These are phyloP conservation scores for Cephaloascus fragrans DNA, from an alignment of 805 yeast species.

Conservation along the genomic window DNA sequence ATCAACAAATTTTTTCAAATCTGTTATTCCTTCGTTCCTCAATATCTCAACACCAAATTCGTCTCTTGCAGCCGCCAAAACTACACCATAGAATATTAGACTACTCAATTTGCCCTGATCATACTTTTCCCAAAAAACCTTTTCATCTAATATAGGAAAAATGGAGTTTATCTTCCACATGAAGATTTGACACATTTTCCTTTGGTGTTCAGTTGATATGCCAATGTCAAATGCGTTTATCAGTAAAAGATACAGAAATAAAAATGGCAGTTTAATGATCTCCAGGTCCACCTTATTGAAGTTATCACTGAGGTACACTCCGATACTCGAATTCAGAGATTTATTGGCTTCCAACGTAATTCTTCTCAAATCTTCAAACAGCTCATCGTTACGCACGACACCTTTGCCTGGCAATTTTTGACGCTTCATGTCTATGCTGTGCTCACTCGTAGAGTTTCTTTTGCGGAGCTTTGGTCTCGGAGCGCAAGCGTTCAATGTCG, in stretches of 20 bases:
- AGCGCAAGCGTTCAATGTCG: background rate
- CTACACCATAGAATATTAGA: slow-evolving; percentile 28
- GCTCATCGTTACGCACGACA: background rate
- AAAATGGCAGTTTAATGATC: slow-evolving; percentile 12
- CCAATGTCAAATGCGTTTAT: slow-evolving; percentile 28
- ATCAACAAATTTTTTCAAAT: slow-evolving; percentile 11
- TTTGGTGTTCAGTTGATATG: slow-evolving; percentile 8
- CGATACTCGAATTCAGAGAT: slow-evolving; percentile 10
- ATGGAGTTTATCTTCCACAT: slow-evolving; percentile 27
- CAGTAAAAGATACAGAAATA: slow-evolving; percentile 18
- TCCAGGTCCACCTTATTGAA: slow-evolving; percentile 9
- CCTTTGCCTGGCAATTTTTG: background rate
- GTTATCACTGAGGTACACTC: slow-evolving; percentile 18
- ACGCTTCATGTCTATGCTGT: background rate
- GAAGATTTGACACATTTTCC: slow-evolving; percentile 21
- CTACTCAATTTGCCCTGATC: slow-evolving; percentile 25
- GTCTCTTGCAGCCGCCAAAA: slow-evolving; percentile 31
- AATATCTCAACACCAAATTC: slow-evolving; percentile 18
- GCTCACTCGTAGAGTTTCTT: slow-evolving; percentile 1
- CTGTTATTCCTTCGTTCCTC: slow-evolving; percentile 9
- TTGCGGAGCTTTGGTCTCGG: slow-evolving; percentile 1
- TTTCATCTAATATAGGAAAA: slow-evolving; percentile 30
- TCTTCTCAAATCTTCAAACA: slow-evolving; percentile 2
- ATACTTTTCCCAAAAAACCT: slow-evolving; percentile 24
- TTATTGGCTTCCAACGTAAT: background rate